phyloP scores from a whole-genome alignment of 352 stramenopile genomes.

The Pythium insidiosum region DNA sequence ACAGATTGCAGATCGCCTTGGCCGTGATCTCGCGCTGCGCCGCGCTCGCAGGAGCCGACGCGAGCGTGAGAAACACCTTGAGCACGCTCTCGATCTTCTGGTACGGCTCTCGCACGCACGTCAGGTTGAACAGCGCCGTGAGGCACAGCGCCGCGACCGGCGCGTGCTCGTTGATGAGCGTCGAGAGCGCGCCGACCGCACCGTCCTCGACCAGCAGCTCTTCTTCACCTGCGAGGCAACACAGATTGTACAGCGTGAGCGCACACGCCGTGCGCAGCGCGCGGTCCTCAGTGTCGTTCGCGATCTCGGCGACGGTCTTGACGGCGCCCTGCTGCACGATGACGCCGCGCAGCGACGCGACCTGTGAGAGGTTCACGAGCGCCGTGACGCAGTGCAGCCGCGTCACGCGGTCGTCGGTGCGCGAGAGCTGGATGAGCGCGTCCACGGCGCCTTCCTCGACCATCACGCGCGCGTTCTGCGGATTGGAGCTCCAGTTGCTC shows the following conservation, averaged over 20 bases:
- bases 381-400: slow-evolving; percentile 71
- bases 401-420: slow-evolving; percentile 53
- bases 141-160: slow-evolving; percentile 60
- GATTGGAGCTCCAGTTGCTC: slow-evolving; percentile 85
- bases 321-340: slow-evolving; percentile 69
- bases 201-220: slow-evolving; percentile 75
- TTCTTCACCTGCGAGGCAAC: slow-evolving; percentile 70
- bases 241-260: slow-evolving; percentile 83
- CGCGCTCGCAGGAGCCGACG: slow-evolving; percentile 17
- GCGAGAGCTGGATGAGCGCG: slow-evolving; percentile 66
- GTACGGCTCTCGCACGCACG: slow-evolving; percentile 79
- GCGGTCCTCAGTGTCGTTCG: slow-evolving; percentile 52
- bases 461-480: slow-evolving; percentile 78
- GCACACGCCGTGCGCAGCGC: slow-evolving; percentile 72
- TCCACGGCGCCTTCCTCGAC: slow-evolving; percentile 85
- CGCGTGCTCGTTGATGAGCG: slow-evolving; percentile 72
- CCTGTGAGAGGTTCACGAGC: slow-evolving; percentile 79
- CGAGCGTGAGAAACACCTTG: slow-evolving; percentile 65
- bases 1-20: slow-evolving; percentile 84
- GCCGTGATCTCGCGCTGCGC: slow-evolving; percentile 42
- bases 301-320: slow-evolving; percentile 68
- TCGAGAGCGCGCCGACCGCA: slow-evolving; percentile 66
- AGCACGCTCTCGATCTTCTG: slow-evolving; percentile 82
- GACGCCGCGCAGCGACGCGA: slow-evolving; percentile 42
- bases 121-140: slow-evolving; percentile 85